These are phyloP conservation scores for Tetrastigma voinierianum DNA, from an alignment of 164 flowering plant genomes.

Conservation along the genomic window DNA sequence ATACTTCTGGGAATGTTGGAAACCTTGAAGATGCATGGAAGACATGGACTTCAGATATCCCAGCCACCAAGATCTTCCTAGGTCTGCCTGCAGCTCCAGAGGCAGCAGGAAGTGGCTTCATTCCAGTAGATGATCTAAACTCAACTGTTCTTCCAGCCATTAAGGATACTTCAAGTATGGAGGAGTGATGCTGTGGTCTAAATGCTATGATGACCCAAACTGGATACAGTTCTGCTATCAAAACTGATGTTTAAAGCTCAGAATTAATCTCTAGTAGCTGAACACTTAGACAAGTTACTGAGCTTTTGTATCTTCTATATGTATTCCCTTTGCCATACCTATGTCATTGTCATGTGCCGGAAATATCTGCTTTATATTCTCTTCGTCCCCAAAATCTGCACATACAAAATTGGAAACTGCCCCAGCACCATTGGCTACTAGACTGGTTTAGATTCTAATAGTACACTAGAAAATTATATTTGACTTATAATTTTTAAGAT, in stretches of 20 bases:
- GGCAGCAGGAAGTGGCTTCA: constrained; percentile 45
- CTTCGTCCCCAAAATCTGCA: too few relatives aligned
- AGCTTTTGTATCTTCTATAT: too few relatives aligned
- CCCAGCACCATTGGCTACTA: too few relatives aligned
- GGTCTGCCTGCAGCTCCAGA: constrained; percentile 35
- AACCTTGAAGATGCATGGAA: constrained; percentile 36
- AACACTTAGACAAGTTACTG: too few relatives aligned
- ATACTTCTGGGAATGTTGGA: constrained; percentile 13
- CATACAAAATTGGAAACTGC: too few relatives aligned
- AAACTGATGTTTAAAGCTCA: constrained; percentile 25
- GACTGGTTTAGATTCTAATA: too few relatives aligned
- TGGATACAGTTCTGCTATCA: constrained; percentile 34
- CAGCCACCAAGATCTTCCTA: constrained; percentile 29
- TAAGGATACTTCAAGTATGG: constrained; percentile 39
- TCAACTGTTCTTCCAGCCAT: constrained; percentile 32
- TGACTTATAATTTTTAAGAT: too few relatives aligned
- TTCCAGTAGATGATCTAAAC: constrained; percentile 24
- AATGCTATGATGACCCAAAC: constrained; percentile 32
- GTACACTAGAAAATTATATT: too few relatives aligned
- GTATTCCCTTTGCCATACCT: too few relatives aligned
- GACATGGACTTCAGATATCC: constrained; percentile 25
- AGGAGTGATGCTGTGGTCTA: constrained; percentile 46
- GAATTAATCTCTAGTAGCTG: background rate
- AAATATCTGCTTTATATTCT: too few relatives aligned
- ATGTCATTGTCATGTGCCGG: too few relatives aligned